Evolutionary conservation across 2,329 filamentous ascomycete species (phyloP).

Genomic region (Neonectria ditissima): DNA sequence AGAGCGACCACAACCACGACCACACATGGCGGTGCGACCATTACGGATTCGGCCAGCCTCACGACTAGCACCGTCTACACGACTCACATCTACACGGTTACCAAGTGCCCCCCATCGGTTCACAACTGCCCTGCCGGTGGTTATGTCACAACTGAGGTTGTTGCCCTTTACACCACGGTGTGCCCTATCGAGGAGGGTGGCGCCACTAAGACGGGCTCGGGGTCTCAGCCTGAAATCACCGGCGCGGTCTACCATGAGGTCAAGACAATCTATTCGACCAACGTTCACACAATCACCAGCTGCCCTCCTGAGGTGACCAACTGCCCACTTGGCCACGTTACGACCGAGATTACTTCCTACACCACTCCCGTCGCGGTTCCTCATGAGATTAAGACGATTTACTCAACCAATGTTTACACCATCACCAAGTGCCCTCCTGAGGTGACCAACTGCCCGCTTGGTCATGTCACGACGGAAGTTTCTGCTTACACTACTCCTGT

Average conservation of each 20-base stretch:
- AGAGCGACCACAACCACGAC: neutral
- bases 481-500: constrained; percentile 38
- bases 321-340: constrained; percentile 56
- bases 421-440: constrained; percentile 65
- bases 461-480: constrained; percentile 49
- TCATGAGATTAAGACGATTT: constrained; percentile 44
- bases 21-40: neutral
- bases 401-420: constrained; percentile 65
- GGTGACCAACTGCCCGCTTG: constrained; percentile 61
- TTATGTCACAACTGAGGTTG: constrained; percentile 54
- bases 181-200: constrained; percentile 50
- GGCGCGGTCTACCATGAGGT: constrained; percentile 36
- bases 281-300: constrained; percentile 65
- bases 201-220: constrained; percentile 27
- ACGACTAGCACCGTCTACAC: constrained; percentile 54
- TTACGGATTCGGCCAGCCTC: constrained; percentile 26
- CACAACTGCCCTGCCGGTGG: constrained; percentile 52
- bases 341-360: constrained; percentile 46
- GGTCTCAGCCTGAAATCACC: constrained; percentile 26
- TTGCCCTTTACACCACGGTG: constrained; percentile 59
- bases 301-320: constrained; percentile 63
- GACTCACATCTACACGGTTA: constrained; percentile 64
- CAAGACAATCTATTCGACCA: constrained; percentile 64
- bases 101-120: constrained; percentile 62
- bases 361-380: constrained; percentile 33